These are phyloP conservation scores for Ruellia speciosa DNA, from an alignment of 305 asterid species.

Conservation along the genomic window DNA sequence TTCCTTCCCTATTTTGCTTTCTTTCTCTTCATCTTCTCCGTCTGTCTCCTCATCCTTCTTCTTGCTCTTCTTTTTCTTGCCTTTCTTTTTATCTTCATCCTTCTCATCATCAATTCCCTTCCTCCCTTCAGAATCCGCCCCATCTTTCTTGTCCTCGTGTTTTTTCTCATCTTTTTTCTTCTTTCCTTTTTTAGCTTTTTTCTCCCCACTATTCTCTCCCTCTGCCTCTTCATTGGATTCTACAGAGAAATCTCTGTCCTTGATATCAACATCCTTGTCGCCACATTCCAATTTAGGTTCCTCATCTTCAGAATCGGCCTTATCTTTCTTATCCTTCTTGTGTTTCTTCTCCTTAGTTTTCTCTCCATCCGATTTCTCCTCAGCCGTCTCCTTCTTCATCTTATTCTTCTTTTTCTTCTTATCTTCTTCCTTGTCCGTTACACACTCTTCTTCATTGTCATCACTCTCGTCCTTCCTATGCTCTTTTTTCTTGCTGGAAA, in stretches of 20 bases:
- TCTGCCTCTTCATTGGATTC: background rate
- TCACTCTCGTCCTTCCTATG: background rate
- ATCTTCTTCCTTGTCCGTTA: background rate
- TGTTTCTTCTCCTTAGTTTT: conserved; percentile 2
- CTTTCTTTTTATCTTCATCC: conserved; percentile 23
- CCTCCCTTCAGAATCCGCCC: conserved; percentile 6
- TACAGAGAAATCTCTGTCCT: conserved; percentile 12
- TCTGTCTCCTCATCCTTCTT: conserved; percentile 21
- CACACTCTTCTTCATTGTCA: background rate
- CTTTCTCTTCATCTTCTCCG: conserved; percentile 15
- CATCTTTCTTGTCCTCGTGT: conserved; percentile 19
- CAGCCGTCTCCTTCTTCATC: background rate
- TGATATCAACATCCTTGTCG: conserved; percentile 17
- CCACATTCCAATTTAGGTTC: conserved; percentile 6
- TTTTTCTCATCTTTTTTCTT: conserved; percentile 17
- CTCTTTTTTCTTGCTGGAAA: conserved; percentile 21
- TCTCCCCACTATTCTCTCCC: background rate
- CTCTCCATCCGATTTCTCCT: background rate
- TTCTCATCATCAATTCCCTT: conserved; percentile 14
- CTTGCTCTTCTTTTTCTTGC: conserved; percentile 16
- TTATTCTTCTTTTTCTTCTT: background rate
- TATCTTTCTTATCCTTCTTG: conserved; percentile 16
- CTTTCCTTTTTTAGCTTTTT: conserved; percentile 1
- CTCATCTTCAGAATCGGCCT: conserved; percentile 8
- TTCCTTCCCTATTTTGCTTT: conserved; percentile 7